These are phyloP conservation scores for Leccinum subgranulosum DNA, from an alignment of 768 basidiomycete genomes.

Conservation along the genomic window DNA sequence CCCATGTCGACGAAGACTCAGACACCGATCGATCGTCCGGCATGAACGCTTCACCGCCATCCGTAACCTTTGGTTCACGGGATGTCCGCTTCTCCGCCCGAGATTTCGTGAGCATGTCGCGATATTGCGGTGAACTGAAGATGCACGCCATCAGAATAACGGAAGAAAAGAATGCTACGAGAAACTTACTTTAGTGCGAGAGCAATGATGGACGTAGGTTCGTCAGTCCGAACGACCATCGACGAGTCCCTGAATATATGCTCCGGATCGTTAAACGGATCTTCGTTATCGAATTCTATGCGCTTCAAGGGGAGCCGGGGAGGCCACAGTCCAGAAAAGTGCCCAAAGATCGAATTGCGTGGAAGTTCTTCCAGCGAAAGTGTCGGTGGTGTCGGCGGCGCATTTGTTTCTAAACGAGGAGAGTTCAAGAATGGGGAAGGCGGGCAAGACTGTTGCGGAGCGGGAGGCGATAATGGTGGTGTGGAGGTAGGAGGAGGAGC, in stretches of 20 bases:
- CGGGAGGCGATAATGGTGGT: slow-evolving; percentile 27
- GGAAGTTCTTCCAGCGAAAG: slow-evolving; percentile 52
- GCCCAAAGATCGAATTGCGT: slow-evolving; percentile 74
- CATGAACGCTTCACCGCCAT: slow-evolving; percentile 85
- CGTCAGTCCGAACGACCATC: slow-evolving; percentile 94
- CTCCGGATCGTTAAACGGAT: slow-evolving; percentile 75
- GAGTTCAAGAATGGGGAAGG: slow-evolving; percentile 55
- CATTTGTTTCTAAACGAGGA: slow-evolving; percentile 34
- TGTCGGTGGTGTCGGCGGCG: slow-evolving; percentile 44
- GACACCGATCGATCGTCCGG: slow-evolving; percentile 82
- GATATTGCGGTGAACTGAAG: slow-evolving; percentile 73
- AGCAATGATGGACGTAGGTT: slow-evolving; percentile 97
- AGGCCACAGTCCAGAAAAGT: slow-evolving; percentile 69
- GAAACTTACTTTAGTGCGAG: slow-evolving; percentile 77
- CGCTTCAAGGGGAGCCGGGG: slow-evolving; percentile 51
- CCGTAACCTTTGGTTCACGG: slow-evolving; percentile 51
- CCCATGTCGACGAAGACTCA: slow-evolving; percentile 89
- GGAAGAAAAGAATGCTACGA: not conserved
- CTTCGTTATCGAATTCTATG: slow-evolving; percentile 57
- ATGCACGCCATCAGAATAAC: slow-evolving; percentile 3
- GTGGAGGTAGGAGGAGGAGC: slow-evolving; percentile 17
- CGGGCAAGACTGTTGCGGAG: slow-evolving; percentile 34
- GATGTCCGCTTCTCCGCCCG: slow-evolving; percentile 73
- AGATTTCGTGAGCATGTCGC: slow-evolving; percentile 74
- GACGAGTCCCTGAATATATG: slow-evolving; percentile 94